Evolutionary conservation across 2,329 filamentous ascomycete genomes (phyloP).

Genomic region (Blastomyces silverae): DNA sequence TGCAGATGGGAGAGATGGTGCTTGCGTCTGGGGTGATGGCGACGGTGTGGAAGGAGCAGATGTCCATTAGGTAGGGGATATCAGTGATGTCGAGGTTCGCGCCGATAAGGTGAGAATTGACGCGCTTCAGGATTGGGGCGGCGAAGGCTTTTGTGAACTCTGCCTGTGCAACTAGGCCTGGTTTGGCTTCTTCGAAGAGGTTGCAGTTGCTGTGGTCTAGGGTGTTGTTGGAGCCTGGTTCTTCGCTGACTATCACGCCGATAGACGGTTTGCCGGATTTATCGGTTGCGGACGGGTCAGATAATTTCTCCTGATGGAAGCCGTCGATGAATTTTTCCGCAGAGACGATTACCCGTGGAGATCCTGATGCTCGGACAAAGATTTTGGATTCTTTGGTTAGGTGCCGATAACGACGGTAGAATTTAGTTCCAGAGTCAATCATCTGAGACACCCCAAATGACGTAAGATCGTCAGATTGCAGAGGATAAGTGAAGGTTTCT

Average conservation of each 20-base stretch:
- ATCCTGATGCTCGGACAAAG: conserved; percentile 65
- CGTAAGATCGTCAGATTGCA: conserved; percentile 65
- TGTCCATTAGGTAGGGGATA: conserved; percentile 71
- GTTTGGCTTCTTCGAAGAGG: conserved; percentile 58
- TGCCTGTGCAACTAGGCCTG: conserved; percentile 48
- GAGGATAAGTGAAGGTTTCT: conserved; percentile 60
- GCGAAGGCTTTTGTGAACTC: conserved; percentile 59
- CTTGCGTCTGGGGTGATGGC: conserved; percentile 47
- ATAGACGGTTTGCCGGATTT: conserved; percentile 50
- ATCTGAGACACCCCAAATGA: conserved; percentile 62
- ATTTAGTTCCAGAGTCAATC: conserved; percentile 67
- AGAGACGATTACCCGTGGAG: conserved; percentile 65
- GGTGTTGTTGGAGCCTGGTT: conserved; percentile 65
- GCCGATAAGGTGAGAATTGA: conserved; percentile 63
- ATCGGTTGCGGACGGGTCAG: conserved; percentile 35
- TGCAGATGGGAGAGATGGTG: conserved; percentile 63
- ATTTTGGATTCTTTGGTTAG: conserved; percentile 55
- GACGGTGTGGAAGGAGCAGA: conserved; percentile 82
- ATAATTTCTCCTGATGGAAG: conserved; percentile 54
- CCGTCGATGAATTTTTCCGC: conserved; percentile 69
- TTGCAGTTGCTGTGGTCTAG: conserved; percentile 67
- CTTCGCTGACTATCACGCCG: conserved; percentile 63
- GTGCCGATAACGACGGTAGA: conserved; percentile 63
- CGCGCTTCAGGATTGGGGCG: conserved; percentile 58
- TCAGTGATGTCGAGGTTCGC: conserved; percentile 58